phyloP scores from a whole-genome alignment of 768 basidiomycete genomes.

The Phaeotremella skinneri region DNA sequence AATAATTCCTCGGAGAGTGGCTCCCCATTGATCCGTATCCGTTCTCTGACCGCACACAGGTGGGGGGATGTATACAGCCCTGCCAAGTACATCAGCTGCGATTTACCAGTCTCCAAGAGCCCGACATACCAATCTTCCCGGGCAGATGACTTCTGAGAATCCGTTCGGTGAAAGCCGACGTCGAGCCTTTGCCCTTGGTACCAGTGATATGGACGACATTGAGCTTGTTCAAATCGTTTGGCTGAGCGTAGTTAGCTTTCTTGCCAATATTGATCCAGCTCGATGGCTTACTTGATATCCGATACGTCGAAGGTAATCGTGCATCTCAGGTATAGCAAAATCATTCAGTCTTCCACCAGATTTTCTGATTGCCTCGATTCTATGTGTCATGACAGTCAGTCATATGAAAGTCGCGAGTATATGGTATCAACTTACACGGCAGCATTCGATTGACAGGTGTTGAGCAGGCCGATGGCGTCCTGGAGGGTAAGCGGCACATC shows the following conservation, averaged over 20 bases:
- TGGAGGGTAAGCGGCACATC: constrained; percentile 7
- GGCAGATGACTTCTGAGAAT: constrained; percentile 71
- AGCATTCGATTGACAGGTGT: constrained; percentile 75
- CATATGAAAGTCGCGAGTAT: not conserved
- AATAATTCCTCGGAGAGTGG: constrained; percentile 87
- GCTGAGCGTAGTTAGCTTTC: no score
- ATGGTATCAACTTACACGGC: constrained; percentile 57
- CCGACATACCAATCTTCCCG: constrained; percentile 69
- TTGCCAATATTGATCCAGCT: not conserved
- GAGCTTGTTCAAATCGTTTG: constrained; percentile 75
- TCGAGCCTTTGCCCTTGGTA: constrained; percentile 97
- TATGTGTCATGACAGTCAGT: constrained; percentile 1
- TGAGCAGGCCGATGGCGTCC: constrained; percentile 54
- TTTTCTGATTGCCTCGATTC: constrained; percentile 72
- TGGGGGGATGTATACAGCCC: constrained; percentile 97
- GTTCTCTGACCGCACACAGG: constrained; percentile 88
- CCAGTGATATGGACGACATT: constrained; percentile 97
- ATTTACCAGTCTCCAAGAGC: not conserved
- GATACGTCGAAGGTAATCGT: constrained; percentile 80
- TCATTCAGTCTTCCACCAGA: constrained; percentile 62
- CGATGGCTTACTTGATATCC: constrained; percentile 71
- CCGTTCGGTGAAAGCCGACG: constrained; percentile 86
- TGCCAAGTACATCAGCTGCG: constrained; percentile 46
- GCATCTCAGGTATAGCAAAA: constrained; percentile 79
- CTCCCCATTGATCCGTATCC: constrained; percentile 86